Base-by-base conservation (phyloP, 2,329 filamentous ascomycete species). In the Arthrobotrys megalospora region DNA sequence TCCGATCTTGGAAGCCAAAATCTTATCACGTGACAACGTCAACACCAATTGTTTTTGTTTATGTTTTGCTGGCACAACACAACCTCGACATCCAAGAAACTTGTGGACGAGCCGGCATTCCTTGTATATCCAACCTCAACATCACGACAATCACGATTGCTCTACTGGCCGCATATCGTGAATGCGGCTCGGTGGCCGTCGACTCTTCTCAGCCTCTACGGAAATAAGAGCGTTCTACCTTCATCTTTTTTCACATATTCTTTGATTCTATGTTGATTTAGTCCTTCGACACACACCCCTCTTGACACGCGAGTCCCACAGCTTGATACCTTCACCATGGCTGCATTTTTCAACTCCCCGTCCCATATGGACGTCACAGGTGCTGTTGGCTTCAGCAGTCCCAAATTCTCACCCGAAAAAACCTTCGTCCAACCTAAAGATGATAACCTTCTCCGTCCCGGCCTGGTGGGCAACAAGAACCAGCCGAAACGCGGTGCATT, bases 331-430 rank as follows among this genome's bases (percentile, higher is more conserved):
- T 45, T 63, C 67, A 58, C 65, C 34, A 78, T 78, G 75, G 75
- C 75, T 48, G 67, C 75, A 48, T 64, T 78, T 66, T 78, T 78
- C 67, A 78, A 78, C 36, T 63, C 75, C 8, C 75, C 75, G 14
- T 70, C 67, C 36, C 75, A 63, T 50, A 24, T 78, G 62, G 75
- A 78, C 58, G 53, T 41, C 28, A 72, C 75, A 36, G 67, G 50
- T 16, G 75, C 66, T 12, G 72, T 55, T 64, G 69, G 69, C 2
- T 77, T 77, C 21, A 71, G 67, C 34, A 78, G 75, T 41, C 75
- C 75, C 10, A 64, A 68, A 24, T 78, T 78, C 48, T 78, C 75
- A 32, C 75, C 75, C 6, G 75, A 78, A 64, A 78, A 78, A 53
- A 78, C 75, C 19, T 78, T 78, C 43, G 53, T 78, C 34, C 67